A percentile compares a stretch with the other conserved stretches of the same genome.
Evolutionary conservation across 2,329 filamentous ascomycete species (phyloP).

Genomic region (Phyllosticta citriasiana): DNA sequence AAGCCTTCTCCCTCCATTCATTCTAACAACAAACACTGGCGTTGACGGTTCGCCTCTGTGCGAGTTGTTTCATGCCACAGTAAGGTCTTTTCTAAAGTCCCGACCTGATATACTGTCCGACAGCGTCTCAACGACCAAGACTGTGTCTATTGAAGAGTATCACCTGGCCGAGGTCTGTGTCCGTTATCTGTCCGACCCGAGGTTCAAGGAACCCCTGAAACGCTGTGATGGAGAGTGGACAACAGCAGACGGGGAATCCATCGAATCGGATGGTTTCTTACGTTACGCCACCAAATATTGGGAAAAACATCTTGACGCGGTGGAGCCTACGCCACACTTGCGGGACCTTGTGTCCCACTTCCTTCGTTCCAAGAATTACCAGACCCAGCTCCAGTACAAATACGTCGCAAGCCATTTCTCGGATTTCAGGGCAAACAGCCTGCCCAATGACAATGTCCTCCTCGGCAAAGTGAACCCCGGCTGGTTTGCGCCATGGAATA

Average conservation of each 20-base stretch:
- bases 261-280: conserved; percentile 7
- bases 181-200: background rate
- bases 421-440: background rate
- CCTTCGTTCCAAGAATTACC: conserved; percentile 9
- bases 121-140: too few relatives aligned
- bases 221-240: background rate
- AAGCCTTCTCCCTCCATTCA: background rate
- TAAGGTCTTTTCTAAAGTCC: background rate
- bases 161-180: background rate
- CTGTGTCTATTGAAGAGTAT: background rate
- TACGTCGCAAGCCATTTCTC: conserved; percentile 3
- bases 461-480: background rate
- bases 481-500: background rate
- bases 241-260: background rate
- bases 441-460: background rate
- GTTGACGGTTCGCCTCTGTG: background rate
- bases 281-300: conserved; percentile 13
- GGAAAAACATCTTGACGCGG: conserved; percentile 12
- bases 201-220: background rate
- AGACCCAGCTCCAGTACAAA: conserved; percentile 9
- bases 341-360: conserved; percentile 5
- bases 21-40: background rate
- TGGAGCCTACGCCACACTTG: background rate
- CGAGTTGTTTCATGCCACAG: background rate
- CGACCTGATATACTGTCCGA: background rate